Percentiles rank a stretch among this genome's conserved stretches.
These are phyloP conservation scores for Diaporthe citrichinensis DNA, from an alignment of 2,329 filamentous ascomycete genomes.

Conservation along the genomic window DNA sequence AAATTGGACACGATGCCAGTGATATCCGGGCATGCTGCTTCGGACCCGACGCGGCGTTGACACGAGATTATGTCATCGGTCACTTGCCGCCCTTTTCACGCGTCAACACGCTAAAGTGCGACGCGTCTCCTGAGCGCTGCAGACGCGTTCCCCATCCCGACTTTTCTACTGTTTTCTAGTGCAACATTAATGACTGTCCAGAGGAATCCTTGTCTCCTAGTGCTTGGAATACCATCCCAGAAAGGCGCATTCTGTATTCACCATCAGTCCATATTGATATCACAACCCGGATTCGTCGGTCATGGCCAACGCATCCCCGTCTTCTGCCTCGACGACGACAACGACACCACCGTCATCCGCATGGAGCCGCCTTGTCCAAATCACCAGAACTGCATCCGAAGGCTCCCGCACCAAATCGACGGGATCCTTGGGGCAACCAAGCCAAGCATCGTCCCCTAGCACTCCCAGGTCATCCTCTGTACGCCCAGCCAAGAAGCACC, in stretches of 20 bases:
- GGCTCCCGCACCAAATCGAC: slow-evolving; percentile 33
- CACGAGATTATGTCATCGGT: slow-evolving; percentile 20
- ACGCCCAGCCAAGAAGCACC: slow-evolving; percentile 25
- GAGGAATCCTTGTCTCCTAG: not conserved
- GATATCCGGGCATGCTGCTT: not conserved
- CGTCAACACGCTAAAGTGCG: slow-evolving; percentile 31
- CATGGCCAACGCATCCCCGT: slow-evolving; percentile 8
- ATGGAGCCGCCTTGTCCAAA: slow-evolving; percentile 39
- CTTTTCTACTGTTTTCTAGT: slow-evolving; percentile 5
- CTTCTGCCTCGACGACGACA: not conserved
- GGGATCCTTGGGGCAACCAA: not conserved
- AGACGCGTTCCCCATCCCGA: slow-evolving; percentile 13
- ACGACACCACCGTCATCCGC: slow-evolving; percentile 23
- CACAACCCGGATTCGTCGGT: not conserved
- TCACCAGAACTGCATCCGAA: slow-evolving; percentile 36
- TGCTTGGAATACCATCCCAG: not conserved
- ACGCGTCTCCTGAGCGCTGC: slow-evolving; percentile 37
- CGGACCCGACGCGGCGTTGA: not conserved
- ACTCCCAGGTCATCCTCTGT: not conserved
- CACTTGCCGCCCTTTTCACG: not conserved
- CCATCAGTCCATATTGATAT: not conserved
- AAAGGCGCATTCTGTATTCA: not conserved
- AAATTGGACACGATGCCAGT: no score
- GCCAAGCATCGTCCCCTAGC: not conserved
- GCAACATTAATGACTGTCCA: not conserved